A percentile compares a stretch with the other conserved stretches of the same genome.
Conservation (phyloP, 306 rosid genomes). For the Prunus fruticosa region DNA sequence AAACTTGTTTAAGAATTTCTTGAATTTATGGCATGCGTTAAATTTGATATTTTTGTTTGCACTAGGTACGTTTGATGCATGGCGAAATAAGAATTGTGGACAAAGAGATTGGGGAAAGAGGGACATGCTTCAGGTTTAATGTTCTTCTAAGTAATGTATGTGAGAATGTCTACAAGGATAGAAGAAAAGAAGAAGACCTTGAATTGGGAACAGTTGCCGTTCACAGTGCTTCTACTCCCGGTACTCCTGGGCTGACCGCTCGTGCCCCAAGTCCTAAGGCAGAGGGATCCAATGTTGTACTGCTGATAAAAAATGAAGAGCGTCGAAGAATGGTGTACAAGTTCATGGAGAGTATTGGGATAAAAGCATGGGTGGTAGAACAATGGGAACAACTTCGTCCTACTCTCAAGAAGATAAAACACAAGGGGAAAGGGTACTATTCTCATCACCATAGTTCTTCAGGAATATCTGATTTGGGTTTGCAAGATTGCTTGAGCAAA, state of each 20-base stretch:
- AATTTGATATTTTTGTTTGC: neutral
- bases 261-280: conserved; percentile 34
- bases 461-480: conserved; percentile 21
- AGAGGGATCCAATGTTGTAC: conserved; percentile 48
- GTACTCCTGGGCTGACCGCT: neutral
- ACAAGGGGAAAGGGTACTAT: neutral
- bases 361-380: conserved; percentile 26
- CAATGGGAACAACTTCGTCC: conserved; percentile 28
- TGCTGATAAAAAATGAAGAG: conserved; percentile 27
- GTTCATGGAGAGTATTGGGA: conserved; percentile 39
- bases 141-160: conserved; percentile 32
- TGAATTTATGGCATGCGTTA: too few relatives aligned
- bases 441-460: conserved; percentile 21
- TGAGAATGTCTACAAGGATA: conserved; percentile 14
- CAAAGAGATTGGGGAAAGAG: conserved; percentile 59
- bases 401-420: conserved; percentile 20
- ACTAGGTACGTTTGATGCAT: conserved; percentile 72
- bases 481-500: conserved; percentile 16
- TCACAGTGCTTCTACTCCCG: neutral
- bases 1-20: too few relatives aligned
- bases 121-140: conserved; percentile 73
- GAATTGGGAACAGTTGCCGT: neutral
- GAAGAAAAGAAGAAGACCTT: conserved; percentile 25
- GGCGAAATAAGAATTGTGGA: conserved; percentile 74
- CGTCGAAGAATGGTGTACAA: conserved; percentile 17